Evolutionary conservation across 306 rosid genomes (phyloP).

Genomic region (Acmispon strigosus): DNA sequence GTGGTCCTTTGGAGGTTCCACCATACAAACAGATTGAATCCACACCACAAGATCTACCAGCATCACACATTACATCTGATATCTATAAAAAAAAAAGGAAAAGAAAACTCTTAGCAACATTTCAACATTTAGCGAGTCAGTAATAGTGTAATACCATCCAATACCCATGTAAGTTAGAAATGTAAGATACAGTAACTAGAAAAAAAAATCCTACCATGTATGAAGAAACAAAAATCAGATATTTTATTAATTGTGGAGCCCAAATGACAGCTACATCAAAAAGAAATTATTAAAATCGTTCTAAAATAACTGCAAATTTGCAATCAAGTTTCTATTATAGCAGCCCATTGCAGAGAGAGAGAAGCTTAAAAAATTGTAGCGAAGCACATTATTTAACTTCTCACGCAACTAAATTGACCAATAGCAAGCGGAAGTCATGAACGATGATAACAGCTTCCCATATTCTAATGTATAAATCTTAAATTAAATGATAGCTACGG

Average conservation of each 20-base stretch:
- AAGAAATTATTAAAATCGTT: background rate
- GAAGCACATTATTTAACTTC: background rate
- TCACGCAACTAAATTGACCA: background rate
- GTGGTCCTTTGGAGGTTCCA: slow-evolving; percentile 89
- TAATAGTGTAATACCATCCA: background rate
- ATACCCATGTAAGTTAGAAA: background rate
- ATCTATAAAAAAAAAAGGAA: slow-evolving; percentile 48
- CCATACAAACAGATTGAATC: slow-evolving; percentile 76
- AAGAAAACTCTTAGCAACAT: slow-evolving; percentile 14
- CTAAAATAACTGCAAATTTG: background rate
- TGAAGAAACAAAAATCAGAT: too few relatives aligned
- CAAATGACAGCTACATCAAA: background rate
- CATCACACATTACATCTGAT: slow-evolving; percentile 79
- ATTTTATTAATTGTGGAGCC: background rate
- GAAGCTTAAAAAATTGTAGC: background rate
- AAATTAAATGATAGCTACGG: background rate
- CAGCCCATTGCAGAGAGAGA: background rate
- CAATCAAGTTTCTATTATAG: background rate
- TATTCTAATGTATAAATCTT: background rate
- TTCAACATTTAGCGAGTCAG: background rate
- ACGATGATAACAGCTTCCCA: background rate
- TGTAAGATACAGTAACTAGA: background rate
- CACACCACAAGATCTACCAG: slow-evolving; percentile 79
- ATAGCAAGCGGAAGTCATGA: background rate
- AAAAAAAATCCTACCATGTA: background rate